phyloP scores from a whole-genome alignment of 257 asterid genomes.

The Solanum bukasovii region DNA sequence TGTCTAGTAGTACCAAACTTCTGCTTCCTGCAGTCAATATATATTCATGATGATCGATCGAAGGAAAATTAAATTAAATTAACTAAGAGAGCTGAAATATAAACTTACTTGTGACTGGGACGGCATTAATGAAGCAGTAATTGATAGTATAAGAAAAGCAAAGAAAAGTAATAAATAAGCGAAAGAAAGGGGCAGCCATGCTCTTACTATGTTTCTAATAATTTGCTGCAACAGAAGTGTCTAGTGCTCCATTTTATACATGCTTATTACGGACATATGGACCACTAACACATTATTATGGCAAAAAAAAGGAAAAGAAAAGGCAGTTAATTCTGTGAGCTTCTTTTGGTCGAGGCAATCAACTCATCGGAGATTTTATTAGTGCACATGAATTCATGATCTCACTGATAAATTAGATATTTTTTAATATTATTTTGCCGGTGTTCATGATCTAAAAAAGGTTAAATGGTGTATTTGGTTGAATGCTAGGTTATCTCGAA shows the following conservation, averaged over 20 bases:
- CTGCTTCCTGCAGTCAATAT: conserved; percentile 22
- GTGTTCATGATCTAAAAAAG: no score
- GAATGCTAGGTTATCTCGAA: neutral
- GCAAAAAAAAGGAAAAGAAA: neutral
- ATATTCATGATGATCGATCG: neutral
- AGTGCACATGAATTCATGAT: no score
- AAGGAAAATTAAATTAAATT: neutral
- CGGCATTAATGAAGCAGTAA: no score
- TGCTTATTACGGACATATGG: conserved; percentile 11
- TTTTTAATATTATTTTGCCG: no score
- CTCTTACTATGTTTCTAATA: neutral
- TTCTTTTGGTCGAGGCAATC: conserved; percentile 13
- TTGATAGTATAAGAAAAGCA: conserved; percentile 25
- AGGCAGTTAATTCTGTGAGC: neutral
- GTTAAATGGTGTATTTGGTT: neutral
- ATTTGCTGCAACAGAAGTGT: neutral
- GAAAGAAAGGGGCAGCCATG: conserved; percentile 34
- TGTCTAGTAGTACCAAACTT: conserved; percentile 14
- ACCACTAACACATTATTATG: neutral
- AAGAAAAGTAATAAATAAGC: conserved; percentile 20
- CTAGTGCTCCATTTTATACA: conserved; percentile 24
- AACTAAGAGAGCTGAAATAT: neutral
- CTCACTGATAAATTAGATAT: no score
- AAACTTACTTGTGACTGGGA: no score
- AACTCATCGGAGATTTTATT: neutral